Evolutionary conservation across 73 alveolate species (phyloP).

Genomic region (Paramecium octaurelia): DNA sequence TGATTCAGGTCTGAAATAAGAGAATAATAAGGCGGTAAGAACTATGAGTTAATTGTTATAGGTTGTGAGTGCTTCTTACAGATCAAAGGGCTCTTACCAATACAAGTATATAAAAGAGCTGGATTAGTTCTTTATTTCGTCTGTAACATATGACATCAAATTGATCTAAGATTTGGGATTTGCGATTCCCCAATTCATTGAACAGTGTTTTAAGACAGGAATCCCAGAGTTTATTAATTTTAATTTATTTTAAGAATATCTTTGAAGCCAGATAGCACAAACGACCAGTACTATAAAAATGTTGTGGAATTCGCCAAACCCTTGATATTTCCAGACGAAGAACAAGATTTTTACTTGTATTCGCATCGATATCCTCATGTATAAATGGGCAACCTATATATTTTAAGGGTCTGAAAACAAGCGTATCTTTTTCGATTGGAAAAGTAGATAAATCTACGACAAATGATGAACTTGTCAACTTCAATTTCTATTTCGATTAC

Average conservation of each 20-base stretch:
- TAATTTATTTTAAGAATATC: background rate
- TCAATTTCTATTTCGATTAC: background rate
- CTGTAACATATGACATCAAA: background rate
- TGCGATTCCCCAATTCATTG: background rate
- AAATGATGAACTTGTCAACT: background rate
- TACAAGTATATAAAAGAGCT: background rate
- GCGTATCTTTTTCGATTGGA: background rate
- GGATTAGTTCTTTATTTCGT: background rate
- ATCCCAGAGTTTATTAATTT: background rate
- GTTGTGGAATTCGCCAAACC: slow-evolving; percentile 22
- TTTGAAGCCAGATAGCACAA: slow-evolving; percentile 7
- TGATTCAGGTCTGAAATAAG: background rate
- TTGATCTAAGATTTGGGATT: slow-evolving; percentile 20
- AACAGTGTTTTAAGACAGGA: background rate
- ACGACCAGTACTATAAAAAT: background rate
- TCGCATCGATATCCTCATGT: slow-evolving; percentile 1
- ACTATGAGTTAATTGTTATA: background rate
- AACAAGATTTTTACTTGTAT: background rate
- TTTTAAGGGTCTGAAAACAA: background rate
- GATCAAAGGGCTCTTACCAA: background rate
- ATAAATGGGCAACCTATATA: background rate
- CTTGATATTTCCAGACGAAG: background rate
- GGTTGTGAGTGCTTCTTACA: background rate
- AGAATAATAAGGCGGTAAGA: background rate
- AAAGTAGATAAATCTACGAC: background rate